phyloP scores from a whole-genome alignment of 1,284 basidiomycete species.

The Sphagnurus paluster region DNA sequence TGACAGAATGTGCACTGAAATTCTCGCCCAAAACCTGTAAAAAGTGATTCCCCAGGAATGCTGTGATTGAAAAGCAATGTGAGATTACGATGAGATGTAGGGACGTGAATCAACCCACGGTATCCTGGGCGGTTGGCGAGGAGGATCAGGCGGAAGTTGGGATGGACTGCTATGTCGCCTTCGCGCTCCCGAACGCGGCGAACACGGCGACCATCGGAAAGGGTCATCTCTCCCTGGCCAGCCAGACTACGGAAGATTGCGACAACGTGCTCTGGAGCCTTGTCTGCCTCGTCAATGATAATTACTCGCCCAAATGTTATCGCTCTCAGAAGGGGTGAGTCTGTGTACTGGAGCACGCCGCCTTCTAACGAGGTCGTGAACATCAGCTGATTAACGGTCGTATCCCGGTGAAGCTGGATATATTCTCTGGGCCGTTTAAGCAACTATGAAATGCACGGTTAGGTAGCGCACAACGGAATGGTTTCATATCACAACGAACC shows the following conservation, averaged over 20 bases:
- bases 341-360: conserved; percentile 57
- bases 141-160: conserved; percentile 61
- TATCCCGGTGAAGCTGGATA: conserved; percentile 67
- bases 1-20: conserved; percentile 64
- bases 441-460: conserved; percentile 37
- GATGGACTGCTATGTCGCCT: conserved; percentile 58
- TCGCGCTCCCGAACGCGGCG: conserved; percentile 44
- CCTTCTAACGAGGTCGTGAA: conserved; percentile 60
- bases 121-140: conserved; percentile 72
- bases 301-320: conserved; percentile 59
- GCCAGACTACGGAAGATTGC: conserved; percentile 68
- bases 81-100: neutral
- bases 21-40: conserved; percentile 68
- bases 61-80: conserved; percentile 29
- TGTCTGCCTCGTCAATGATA: conserved; percentile 69
- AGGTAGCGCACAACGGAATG: neutral
- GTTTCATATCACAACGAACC: conserved; percentile 29
- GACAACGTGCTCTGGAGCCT: conserved; percentile 70
- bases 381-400: conserved; percentile 69
- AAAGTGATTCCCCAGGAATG: conserved; percentile 72
- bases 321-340: conserved; percentile 65
- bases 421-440: conserved; percentile 65
- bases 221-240: conserved; percentile 59
- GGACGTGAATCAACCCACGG: conserved; percentile 52
- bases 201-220: conserved; percentile 61